Evolutionary conservation across 352 stramenopile species (phyloP), one percentile per base, ranked within the genome.

Genomic region (Pythium rishiriense): DNA sequence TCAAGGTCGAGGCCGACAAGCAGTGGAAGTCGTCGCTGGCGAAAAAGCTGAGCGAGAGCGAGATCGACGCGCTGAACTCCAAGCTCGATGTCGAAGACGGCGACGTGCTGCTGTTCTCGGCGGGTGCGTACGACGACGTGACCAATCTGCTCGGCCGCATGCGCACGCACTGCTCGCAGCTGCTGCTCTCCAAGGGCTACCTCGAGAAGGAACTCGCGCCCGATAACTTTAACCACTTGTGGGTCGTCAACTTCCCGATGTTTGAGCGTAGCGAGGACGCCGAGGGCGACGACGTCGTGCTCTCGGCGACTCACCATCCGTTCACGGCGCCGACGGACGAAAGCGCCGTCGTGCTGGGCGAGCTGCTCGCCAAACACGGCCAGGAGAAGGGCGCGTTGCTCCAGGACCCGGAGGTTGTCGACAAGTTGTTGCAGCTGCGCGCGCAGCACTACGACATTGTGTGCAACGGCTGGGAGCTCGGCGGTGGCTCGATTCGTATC

Each of bases 361-460:
- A 83, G 45, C 78, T 91, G 51, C 62, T 91, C 21, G 48, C 47
- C 4, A 6, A 58, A 11, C 31, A 25, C 21, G 46, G 43, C 4
- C 43, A 64, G 0, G 42, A 57, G 4, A 61, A 56, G 22, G 76
- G 76, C 25, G 74, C 69, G 17, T 69, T 90, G 26, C 62, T 89
- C 28, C 63, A 83, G 41, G 72, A 93, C 53, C 72, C 75, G 0
- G 73, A 76, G 58, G 72, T 72, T 12, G 75, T 83, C 15, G 71
- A 88, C 19, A 74, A 85, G 60, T 64, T 93, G 43, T 59, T 91
- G 39, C 56, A 70, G 24, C 64, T 93, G n/a, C 85, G 77, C 4
- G 87, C 79, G 0, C 85, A 95, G 71, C 81, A 93, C 77, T 96
- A 93, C 57, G 89, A 97, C 54, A 78, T 97, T 26, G 89, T 96